A percentile compares a stretch with the other conserved stretches of the same genome.
Conservation (phyloP, 139 green algal species). For the Coccomyxa sp. region DNA sequence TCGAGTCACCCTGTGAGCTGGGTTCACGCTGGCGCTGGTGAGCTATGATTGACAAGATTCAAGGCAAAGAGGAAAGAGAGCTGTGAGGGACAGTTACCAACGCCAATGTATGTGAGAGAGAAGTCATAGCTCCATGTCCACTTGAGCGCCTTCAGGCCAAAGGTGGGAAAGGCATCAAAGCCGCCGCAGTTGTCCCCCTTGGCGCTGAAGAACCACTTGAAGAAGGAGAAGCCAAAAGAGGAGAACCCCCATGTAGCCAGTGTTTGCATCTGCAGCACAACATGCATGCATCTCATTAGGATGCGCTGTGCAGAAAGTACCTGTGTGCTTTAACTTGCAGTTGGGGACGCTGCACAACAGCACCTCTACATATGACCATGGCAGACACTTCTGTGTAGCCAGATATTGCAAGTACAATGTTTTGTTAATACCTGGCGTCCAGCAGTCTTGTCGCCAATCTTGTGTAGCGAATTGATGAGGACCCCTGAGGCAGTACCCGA, state of each 20-base stretch:
- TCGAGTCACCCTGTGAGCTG: background rate
- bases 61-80: background rate
- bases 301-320: background rate
- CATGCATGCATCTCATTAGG: background rate
- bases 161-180: conserved; percentile 14
- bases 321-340: background rate
- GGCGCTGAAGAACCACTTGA: conserved; percentile 23
- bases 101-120: conserved; percentile 5
- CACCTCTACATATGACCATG: background rate
- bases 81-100: background rate
- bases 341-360: background rate
- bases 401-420: background rate
- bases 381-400: background rate
- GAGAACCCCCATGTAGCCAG: background rate
- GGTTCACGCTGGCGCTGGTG: too few relatives aligned
- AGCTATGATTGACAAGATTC: background rate
- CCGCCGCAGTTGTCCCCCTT: background rate
- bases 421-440: background rate
- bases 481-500: background rate
- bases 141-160: conserved; percentile 2
- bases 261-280: background rate
- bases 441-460: background rate
- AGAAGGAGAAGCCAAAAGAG: conserved; percentile 8
- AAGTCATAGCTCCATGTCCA: conserved; percentile 12
- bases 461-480: conserved; percentile 11